Evolutionary conservation across 208 protist genomes (phyloP).

Genomic region (Tritrichomonas foetus): DNA sequence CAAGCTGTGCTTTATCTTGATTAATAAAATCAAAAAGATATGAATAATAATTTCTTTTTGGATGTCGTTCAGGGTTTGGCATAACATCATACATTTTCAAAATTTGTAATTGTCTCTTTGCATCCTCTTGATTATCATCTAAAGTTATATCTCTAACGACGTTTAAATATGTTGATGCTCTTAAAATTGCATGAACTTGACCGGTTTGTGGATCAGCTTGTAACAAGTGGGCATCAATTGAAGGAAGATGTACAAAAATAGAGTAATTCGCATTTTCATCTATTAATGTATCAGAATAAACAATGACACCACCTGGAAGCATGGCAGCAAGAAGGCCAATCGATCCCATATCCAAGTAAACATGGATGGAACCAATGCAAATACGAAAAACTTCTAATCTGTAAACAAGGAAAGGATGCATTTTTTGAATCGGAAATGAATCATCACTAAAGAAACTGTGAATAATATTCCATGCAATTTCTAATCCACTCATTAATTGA

Average conservation of each 20-base stretch:
- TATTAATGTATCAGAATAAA: background rate
- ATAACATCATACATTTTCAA: background rate
- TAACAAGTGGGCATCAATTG: conserved; percentile 13
- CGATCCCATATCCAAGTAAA: background rate
- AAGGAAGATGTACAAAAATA: background rate
- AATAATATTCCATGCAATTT: background rate
- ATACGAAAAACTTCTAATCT: background rate
- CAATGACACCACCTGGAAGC: background rate
- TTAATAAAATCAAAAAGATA: background rate
- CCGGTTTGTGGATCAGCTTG: background rate
- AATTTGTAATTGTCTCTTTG: background rate
- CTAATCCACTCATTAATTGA: background rate
- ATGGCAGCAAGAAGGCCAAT: background rate
- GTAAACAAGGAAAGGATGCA: background rate
- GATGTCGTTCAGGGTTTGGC: too few species aligned
- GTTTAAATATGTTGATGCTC: background rate
- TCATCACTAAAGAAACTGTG: background rate
- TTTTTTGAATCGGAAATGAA: background rate
- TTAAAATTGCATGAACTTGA: background rate
- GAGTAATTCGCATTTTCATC: background rate
- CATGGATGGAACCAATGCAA: background rate
- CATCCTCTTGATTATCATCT: background rate
- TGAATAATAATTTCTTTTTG: background rate
- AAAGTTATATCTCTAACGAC: background rate
- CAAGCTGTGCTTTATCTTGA: background rate